Base-by-base conservation (phyloP, 306 rosid species). In the Hippophae tibetana region DNA sequence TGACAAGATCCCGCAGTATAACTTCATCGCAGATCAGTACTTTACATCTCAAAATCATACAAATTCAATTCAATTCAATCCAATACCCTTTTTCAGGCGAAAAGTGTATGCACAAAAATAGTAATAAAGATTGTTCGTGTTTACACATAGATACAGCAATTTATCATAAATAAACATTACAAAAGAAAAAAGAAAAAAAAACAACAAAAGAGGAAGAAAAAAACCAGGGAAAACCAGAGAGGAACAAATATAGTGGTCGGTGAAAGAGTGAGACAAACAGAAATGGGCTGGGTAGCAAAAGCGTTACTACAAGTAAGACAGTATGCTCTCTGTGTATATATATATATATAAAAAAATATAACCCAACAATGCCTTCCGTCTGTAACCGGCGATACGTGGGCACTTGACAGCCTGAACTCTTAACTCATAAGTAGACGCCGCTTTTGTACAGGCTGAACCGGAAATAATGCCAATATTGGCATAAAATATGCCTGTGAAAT, bases 1-100 rank as follows among this genome's bases (percentile, higher is more conserved):
- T 40, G 27, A 57, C 77, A 77, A 82, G 86, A 87, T 87, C 93
- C 78, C 84, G 65, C n/a, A n/a, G 43, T 27, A 56, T 10, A 46
- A 18, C 62, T 45, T 6, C 70, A 64, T 55, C 70, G 40, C 63
- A 43, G 71, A 75, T 74, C 71, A 62, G 46, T 72, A 45, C 52
- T 10, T 52, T 10, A 9, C 54, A 12, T 43, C 49, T 13, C 25
- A 12, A 48, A 54, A 57, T 50, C 42, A 14, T 23, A 14, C 62
- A 61, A 13, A 9, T 49, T 7, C 11, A 31, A 31, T 31, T 31
- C 38, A 58, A 50, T 70, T 66, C 59, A 61, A 50, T 64, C 72
- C 46, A 68, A 49, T 43, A 52, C 55, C 13, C 47, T 9, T 18
- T 26, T 70, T 47, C 38, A 23, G 41, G 31, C 25, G 49, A 38